Base-by-base conservation (phyloP, 75 land plant species). In the Pinus taeda region DNA sequence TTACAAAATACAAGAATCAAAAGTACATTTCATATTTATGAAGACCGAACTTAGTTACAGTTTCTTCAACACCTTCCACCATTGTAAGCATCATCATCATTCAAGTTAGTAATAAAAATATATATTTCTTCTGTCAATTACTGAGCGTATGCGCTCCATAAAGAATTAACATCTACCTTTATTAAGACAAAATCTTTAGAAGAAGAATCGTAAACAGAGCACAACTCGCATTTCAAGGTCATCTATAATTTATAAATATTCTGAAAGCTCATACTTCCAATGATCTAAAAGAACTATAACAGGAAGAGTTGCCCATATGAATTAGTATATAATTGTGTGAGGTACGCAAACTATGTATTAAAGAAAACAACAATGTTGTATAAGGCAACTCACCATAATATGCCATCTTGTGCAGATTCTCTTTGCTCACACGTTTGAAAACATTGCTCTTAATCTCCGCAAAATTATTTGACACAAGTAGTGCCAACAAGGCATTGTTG, bases 381-480 rank as follows among this genome's bases (percentile, higher is more conserved):
- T 15, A 14, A 15, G 39, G 4, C 18, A 58, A 80, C 87, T 76
- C 74, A 97, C 99, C 99, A 84, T 75, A 83, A 62, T 90, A 92
- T 17, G 90, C 98, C 63, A 94, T 66, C 80, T 83, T 90, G 69
- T 97, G 99, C 56, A 97, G 83, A 67, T 97, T 94, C 53, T 89
- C 98, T 78, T 88, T 93, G 85, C 89, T 89, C 45, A 92, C 79
- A 20, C 95, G 90, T 75, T 97, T 97, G 79, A 97, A 97, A 29
- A 97, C 99, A 83, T 89, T 97, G 82, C 99, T 95, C 85, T 97
- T 97, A 29, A 97, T 95, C 86, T 97, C 99, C n/a, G 98, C 92
- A 85, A 97, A 97, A 72, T 97, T 97, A 73, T 97, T 97, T 15
- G 99, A 97, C 36, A 97, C 91, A 71, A 97, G 86, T 65, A 97